Conservation (phyloP, 2,329 filamentous ascomycete species). For the Penicillium paneum region DNA sequence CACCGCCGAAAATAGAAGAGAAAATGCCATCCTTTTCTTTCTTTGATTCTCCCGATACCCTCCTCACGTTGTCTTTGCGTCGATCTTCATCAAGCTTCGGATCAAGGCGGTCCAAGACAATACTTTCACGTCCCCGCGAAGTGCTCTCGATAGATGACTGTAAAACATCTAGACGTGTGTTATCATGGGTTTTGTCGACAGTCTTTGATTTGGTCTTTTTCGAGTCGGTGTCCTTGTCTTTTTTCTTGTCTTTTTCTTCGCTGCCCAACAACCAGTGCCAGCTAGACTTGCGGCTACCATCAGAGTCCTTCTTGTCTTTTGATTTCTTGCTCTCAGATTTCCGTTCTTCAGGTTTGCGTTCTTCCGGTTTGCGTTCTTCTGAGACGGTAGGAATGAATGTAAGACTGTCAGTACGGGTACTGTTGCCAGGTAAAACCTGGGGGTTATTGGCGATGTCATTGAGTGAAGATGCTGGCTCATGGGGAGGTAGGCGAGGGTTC, state of each 20-base stretch:
- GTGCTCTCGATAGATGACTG: conserved; percentile 79
- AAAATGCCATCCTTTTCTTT: conserved; percentile 95
- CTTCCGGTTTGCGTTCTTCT: conserved; percentile 65
- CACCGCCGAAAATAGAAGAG: conserved; percentile 84
- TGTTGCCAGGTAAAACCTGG: conserved; percentile 67
- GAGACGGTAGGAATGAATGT: conserved; percentile 75
- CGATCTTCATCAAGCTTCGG: conserved; percentile 67
- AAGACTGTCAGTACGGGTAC: conserved; percentile 69
- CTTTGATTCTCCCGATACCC: conserved; percentile 64
- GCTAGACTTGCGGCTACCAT: conserved; percentile 70
- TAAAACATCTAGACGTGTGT: conserved; percentile 76
- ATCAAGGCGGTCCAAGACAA: conserved; percentile 79
- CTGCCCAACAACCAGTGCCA: conserved; percentile 72
- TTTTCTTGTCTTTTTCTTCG: conserved; percentile 62
- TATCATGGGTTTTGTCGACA: conserved; percentile 62
- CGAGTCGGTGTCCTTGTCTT: conserved; percentile 61
- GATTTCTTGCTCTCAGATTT: conserved; percentile 65
- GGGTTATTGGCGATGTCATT: conserved; percentile 65
- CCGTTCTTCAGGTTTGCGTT: conserved; percentile 71
- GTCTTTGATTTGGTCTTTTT: conserved; percentile 56
- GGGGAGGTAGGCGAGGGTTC: conserved; percentile 31
- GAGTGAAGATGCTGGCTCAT: conserved; percentile 50
- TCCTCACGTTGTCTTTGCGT: conserved; percentile 73
- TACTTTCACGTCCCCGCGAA: conserved; percentile 66
- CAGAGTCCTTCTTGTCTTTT: conserved; percentile 68